These are phyloP conservation scores for Zarea fungicola DNA, from an alignment of 2,329 filamentous ascomycete species.

Conservation along the genomic window DNA sequence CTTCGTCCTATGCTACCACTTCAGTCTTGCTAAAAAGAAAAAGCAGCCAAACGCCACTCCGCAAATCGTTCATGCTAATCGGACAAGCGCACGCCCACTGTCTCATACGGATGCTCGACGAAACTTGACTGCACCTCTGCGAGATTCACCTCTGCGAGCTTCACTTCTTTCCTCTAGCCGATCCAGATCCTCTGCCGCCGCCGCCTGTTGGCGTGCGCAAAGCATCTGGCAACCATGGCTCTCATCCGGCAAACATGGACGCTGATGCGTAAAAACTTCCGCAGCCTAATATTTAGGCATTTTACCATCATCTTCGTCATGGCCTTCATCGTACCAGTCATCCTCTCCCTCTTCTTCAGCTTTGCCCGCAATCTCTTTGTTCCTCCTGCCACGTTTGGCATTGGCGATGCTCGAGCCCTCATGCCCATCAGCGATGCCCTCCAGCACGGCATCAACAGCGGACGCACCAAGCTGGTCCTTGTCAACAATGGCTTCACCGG, in stretches of 20 bases:
- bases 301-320: constrained; percentile 46
- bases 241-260: constrained; percentile 55
- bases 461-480: constrained; percentile 67
- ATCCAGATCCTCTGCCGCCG: neutral
- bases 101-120: no score
- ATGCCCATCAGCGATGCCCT: constrained; percentile 62
- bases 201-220: neutral
- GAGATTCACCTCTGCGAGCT: no score
- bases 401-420: constrained; percentile 58
- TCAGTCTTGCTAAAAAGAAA: no score
- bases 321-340: constrained; percentile 54
- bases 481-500: constrained; percentile 67
- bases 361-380: constrained; percentile 82
- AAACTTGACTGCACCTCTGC: no score
- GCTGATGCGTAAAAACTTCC: constrained; percentile 57
- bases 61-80: no score
- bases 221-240: constrained; percentile 36
- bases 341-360: constrained; percentile 54
- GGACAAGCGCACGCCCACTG: no score
- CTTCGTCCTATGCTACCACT: no score
- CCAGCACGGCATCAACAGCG: constrained; percentile 43
- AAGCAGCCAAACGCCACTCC: no score
- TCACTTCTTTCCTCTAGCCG: neutral
- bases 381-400: constrained; percentile 68
- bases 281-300: constrained; percentile 53